These are phyloP conservation scores for Wallacemonas sp. DNA, from an alignment of 208 protist genomes.

Conservation along the genomic window DNA sequence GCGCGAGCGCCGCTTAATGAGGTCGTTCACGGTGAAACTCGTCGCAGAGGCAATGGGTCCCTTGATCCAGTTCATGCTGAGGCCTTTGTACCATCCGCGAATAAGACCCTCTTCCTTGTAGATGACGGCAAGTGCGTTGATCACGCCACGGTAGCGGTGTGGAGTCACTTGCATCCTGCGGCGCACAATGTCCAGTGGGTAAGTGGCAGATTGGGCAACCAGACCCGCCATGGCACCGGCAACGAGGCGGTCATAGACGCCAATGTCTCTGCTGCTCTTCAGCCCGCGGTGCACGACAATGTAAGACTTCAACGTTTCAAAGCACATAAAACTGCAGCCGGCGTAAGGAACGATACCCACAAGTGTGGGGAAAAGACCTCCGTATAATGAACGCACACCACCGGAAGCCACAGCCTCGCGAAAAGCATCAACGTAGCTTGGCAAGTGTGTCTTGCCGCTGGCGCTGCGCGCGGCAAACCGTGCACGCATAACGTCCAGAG, in stretches of 20 bases:
- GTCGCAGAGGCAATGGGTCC: constrained; percentile 88
- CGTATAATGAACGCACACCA: constrained; percentile 71
- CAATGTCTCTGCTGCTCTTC: constrained; percentile 66
- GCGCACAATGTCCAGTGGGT: constrained; percentile 93
- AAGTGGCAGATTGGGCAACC: constrained; percentile 92
- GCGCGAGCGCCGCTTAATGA: constrained; percentile 73
- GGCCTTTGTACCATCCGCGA: constrained; percentile 87
- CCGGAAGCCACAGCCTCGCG: constrained; percentile 46
- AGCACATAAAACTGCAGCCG: constrained; percentile 91
- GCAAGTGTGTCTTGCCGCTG: constrained; percentile 54
- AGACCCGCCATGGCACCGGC: constrained; percentile 86
- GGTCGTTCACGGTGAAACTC: constrained; percentile 92
- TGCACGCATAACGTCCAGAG: constrained; percentile 93
- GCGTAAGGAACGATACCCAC: constrained; percentile 94
- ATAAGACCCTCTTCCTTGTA: constrained; percentile 75
- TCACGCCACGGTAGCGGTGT: constrained; percentile 69
- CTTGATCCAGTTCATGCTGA: constrained; percentile 95
- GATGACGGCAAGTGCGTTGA: constrained; percentile 56
- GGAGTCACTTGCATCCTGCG: constrained; percentile 91
- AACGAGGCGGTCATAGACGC: constrained; percentile 62
- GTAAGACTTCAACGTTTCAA: constrained; percentile 86
- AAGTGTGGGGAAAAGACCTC: constrained; percentile 89
- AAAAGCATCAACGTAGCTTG: constrained; percentile 74
- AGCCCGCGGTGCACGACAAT: constrained; percentile 48
- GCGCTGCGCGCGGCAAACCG: constrained; percentile 77